Base-by-base conservation (phyloP, 2,329 filamentous ascomycete genomes). In the Akanthomyces lecanii region DNA sequence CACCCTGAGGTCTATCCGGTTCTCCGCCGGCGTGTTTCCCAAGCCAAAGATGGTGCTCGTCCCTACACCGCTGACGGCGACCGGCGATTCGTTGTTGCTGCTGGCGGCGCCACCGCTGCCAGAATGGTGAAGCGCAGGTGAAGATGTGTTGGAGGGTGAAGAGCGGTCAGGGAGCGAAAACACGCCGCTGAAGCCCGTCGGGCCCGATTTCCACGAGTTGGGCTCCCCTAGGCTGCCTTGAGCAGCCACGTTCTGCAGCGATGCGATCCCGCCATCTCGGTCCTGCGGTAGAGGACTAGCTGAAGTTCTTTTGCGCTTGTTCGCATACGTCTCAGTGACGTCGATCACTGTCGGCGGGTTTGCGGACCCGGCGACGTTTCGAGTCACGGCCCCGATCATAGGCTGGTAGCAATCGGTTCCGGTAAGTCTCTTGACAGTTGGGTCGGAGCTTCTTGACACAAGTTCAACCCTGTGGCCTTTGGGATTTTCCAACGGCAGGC, bases 401-500 rank as follows among this genome's bases (percentile, higher is more conserved):
- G 70, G 66, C 36, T 70, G 67, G 67, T 73, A 76, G 63, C 73
- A 74, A 16, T 73, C 68, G 21, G 58, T 57, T 8, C 69, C 69
- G 21, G 69, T 61, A 2, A 67, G 42, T 7, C 61, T 56, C 23
- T 51, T 66, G 23, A 59, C n/a, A 63, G 66, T 44, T 44, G 53
- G 12, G 7, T 62, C 28, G 16, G 53, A 52, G 7, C 63, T 53
- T 14, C 52, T 18, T 3, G 56, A 38, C 8, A 50, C 21, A 7
- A 50, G 21, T 2, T 30, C 62, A 18, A 38, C 18, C 36, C 21
- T 42, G 14, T 45, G 68, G 14, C 72, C 73, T 4, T 69, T 62
- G 0, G 74, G 72, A 4, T 69, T 72, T 5, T 69, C 72, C 3
- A 81, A 72, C 1, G 79, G 79, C 5, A 81, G 64, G n/a, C 75